Conservation (phyloP, 1,284 basidiomycete genomes). For the Puccinia polysora region DNA sequence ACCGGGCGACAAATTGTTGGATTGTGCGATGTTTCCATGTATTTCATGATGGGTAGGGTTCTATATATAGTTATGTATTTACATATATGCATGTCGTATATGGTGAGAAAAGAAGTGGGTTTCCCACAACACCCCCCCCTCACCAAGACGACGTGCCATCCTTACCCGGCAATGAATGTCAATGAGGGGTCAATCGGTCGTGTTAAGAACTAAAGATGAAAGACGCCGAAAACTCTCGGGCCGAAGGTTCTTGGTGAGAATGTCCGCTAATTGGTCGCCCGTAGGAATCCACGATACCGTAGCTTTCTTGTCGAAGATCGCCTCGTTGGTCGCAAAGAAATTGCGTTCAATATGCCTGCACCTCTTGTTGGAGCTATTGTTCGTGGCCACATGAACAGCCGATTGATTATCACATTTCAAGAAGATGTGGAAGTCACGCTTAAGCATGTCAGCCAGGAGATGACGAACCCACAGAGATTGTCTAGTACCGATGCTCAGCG, state of each 20-base stretch:
- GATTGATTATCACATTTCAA: conserved; percentile 1
- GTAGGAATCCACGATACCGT: not conserved
- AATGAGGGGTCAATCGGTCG: too few species aligned
- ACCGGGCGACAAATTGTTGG: too few species aligned
- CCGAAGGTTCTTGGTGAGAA: conserved; percentile 20
- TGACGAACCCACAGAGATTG: not conserved
- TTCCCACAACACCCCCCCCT: too few species aligned
- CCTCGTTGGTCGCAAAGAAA: conserved; percentile 1
- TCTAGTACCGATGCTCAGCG: not conserved
- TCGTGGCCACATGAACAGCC: not conserved
- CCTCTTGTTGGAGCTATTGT: not conserved
- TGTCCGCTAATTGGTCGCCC: not conserved
- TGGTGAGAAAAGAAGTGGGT: too few species aligned
- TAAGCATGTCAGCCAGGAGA: not conserved
- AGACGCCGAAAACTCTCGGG: too few species aligned
- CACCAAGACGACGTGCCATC: too few species aligned
- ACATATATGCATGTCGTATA: too few species aligned
- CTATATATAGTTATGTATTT: too few species aligned
- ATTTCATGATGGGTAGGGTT: too few species aligned
- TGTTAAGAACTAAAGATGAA: too few species aligned
- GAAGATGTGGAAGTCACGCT: not conserved
- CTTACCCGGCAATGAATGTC: too few species aligned
- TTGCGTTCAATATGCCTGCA: not conserved
- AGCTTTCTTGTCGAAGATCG: not conserved
- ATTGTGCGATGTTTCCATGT: too few species aligned